Evolutionary conservation across 257 asterid species (phyloP).

Genomic region (Fraxinus excelsior): DNA sequence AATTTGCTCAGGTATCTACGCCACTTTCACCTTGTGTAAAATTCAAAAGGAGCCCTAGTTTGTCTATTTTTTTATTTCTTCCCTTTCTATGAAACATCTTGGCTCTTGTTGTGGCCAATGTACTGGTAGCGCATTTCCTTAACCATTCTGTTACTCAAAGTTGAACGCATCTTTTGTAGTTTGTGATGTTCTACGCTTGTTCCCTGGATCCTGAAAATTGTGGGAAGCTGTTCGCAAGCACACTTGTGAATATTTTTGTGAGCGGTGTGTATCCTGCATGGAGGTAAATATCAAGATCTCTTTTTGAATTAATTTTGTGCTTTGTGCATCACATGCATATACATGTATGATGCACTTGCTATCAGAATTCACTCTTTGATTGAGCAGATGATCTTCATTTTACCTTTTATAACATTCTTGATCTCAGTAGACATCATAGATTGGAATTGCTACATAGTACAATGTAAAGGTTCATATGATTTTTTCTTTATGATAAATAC

Average conservation of each 20-base stretch:
- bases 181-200: conserved; percentile 90
- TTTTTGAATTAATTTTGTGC: neutral
- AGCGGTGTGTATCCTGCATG: conserved; percentile 48
- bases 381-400: neutral
- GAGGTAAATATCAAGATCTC: conserved; percentile 55
- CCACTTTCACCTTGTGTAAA: conserved; percentile 10
- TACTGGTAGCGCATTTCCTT: neutral
- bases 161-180: conserved; percentile 48
- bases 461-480: neutral
- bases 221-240: conserved; percentile 59
- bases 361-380: too few relatives aligned
- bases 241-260: conserved; percentile 57
- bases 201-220: conserved; percentile 90
- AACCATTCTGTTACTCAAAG: conserved; percentile 3
- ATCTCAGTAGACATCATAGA: neutral
- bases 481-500: neutral
- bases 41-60: neutral
- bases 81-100: conserved; percentile 5
- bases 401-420: neutral
- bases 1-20: conserved; percentile 82
- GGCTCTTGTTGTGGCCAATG: conserved; percentile 17
- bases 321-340: neutral
- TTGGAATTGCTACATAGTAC: neutral
- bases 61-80: conserved; percentile 13
- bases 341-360: too few relatives aligned